Conservation (phyloP, 1,139 yeast genomes). For the Diutina ranongensis region DNA sequence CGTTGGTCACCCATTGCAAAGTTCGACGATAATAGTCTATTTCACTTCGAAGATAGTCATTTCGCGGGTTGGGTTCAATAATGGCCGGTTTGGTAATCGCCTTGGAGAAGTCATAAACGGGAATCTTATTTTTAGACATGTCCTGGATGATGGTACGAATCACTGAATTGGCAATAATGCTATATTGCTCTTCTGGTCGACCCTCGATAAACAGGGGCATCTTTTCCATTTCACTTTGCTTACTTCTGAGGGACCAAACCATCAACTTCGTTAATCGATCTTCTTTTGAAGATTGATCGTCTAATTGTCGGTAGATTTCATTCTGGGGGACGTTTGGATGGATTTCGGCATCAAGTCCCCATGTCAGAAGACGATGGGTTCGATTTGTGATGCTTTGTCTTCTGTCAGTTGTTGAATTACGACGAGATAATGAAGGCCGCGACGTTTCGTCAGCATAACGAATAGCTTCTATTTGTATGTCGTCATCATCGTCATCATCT, state of each 20-base stretch:
- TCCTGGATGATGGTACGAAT: neutral
- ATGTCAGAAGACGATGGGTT: neutral
- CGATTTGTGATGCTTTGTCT: neutral
- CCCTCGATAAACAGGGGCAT: neutral
- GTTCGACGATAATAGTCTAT: neutral
- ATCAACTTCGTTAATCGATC: neutral
- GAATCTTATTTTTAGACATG: neutral
- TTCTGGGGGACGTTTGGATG: neutral
- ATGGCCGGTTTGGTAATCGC: neutral
- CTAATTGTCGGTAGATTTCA: neutral
- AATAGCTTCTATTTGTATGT: too few relatives aligned
- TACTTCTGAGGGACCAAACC: neutral
- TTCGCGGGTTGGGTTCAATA: neutral
- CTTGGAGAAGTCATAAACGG: neutral
- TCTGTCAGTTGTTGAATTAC: neutral
- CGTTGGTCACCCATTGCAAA: neutral
- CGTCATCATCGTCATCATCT: too few relatives aligned
- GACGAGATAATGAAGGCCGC: neutral
- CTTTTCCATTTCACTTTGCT: neutral
- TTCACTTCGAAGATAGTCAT: neutral
- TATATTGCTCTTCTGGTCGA: neutral
- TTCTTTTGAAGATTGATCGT: neutral
- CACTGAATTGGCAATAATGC: neutral
- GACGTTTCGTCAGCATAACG: neutral
- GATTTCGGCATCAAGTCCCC: neutral